A percentile compares a stretch with the other conserved stretches of the same genome.
These are phyloP conservation scores for Endoconidiophora laricicola DNA, from an alignment of 2,329 filamentous ascomycete genomes.

Conservation along the genomic window DNA sequence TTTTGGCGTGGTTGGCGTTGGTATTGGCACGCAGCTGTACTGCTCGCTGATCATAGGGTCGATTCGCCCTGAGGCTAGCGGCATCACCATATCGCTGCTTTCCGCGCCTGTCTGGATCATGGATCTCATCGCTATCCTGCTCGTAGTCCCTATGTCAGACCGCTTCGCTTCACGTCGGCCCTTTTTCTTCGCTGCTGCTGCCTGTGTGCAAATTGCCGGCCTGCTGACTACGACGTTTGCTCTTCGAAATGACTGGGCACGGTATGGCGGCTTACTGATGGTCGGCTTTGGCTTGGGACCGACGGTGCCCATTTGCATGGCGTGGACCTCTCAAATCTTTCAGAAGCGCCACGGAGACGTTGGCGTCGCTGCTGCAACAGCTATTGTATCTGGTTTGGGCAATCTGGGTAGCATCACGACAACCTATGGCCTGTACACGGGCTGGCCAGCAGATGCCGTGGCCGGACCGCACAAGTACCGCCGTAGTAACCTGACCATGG, in stretches of 20 bases:
- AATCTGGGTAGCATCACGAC: slow-evolving; percentile 77
- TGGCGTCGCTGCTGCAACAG: slow-evolving; percentile 71
- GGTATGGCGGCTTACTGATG: slow-evolving; percentile 77
- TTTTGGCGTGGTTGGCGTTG: slow-evolving; percentile 84
- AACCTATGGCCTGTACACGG: slow-evolving; percentile 76
- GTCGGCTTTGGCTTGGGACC: slow-evolving; percentile 82
- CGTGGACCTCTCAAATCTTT: slow-evolving; percentile 84
- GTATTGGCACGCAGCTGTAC: slow-evolving; percentile 79
- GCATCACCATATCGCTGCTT: slow-evolving; percentile 61
- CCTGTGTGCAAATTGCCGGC: slow-evolving; percentile 64
- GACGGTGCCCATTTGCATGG: slow-evolving; percentile 86
- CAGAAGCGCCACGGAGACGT: slow-evolving; percentile 80
- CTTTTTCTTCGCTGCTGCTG: slow-evolving; percentile 63
- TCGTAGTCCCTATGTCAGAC: slow-evolving; percentile 73
- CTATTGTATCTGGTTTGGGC: slow-evolving; percentile 71
- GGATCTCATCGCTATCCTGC: slow-evolving; percentile 73
- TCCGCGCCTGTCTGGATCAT: slow-evolving; percentile 90
- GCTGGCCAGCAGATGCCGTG: slow-evolving; percentile 63
- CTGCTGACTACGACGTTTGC: slow-evolving; percentile 67
- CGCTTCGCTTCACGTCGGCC: slow-evolving; percentile 68
- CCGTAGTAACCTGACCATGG: slow-evolving; percentile 75
- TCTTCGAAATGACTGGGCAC: slow-evolving; percentile 54
- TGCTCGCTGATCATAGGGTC: slow-evolving; percentile 71
- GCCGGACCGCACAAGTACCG: slow-evolving; percentile 55
- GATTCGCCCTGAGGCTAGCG: slow-evolving; percentile 57